Base-by-base conservation (phyloP, 2,329 filamentous ascomycete genomes). In the Gremmenia infestans region DNA sequence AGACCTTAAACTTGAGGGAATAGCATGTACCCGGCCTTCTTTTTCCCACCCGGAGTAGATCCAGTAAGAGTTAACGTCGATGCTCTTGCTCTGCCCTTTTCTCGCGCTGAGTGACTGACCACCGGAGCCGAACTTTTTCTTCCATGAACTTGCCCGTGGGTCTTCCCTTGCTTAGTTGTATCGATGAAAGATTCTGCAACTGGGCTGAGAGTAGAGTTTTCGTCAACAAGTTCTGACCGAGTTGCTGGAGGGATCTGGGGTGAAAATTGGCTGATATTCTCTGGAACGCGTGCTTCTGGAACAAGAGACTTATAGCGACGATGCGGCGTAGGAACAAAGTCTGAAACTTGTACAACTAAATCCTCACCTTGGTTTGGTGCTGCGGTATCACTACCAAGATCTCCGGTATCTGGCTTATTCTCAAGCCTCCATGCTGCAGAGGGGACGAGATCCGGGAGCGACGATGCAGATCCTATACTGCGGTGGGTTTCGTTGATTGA, bases 391-490 rank as follows among this genome's bases (percentile, higher is more conserved):
- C 42, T 9, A 40, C 19, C 23, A 17, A 35, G 11, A 32, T 51
- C 19, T 32, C 32, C 12, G 49, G 19, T 22, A 35, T 36, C 37
- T 12, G 61, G 63, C 39, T 51, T 47, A 8, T 59, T 62, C n/a
- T 61, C 59, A 17, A 58, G 53, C 12, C 48, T 52, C 2, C 66
- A 68, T 32, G 11, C 28, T 12, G 28, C 28, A 12, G 28, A 32
- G 22, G 63, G 63, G 19, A 69, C 60, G 12, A 70, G 61, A 46
- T 70, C 68, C n/a, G 68, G 68, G n/a, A 70, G 60, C 12, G 67
- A 69, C 14, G 65, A 65, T 6, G 63, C 57, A 5, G 67, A 68
- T 17, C 59, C 57, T 8, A 63, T 58, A 40, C 66, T 68, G 40
- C 62, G 63, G 47, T 70, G 66, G 19, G 56, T 55, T 43, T 60